phyloP scores from a whole-genome alignment of 192 early-diverging fungal species.

The Fimicolochytrium jonesii region DNA sequence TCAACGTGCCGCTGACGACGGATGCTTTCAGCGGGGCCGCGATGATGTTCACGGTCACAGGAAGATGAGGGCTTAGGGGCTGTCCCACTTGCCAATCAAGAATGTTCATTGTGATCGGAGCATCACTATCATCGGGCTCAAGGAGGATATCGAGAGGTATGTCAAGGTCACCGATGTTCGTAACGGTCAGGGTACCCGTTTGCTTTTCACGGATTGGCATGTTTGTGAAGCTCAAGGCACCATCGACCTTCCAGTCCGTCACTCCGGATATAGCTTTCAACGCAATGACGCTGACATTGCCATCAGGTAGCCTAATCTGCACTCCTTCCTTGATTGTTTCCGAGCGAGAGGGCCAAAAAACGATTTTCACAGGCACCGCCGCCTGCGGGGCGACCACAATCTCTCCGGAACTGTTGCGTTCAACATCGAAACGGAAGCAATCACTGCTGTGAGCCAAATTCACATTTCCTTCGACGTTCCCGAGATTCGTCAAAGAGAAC shows the following conservation, averaged over 20 bases:
- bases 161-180: constrained; percentile 43
- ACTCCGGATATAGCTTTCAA: constrained; percentile 31
- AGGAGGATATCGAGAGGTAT: constrained; percentile 41
- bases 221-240: constrained; percentile 39
- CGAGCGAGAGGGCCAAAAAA: constrained; percentile 28
- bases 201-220: constrained; percentile 49
- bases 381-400: constrained; percentile 30
- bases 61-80: constrained; percentile 18
- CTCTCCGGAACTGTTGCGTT: constrained; percentile 29
- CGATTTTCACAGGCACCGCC: constrained; percentile 27
- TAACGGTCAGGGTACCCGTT: constrained; percentile 27
- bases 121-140: constrained; percentile 23
- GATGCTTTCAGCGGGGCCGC: constrained; percentile 30
- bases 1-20: constrained; percentile 27
- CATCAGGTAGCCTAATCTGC: constrained; percentile 26
- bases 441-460: constrained; percentile 39
- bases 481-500: constrained; percentile 41
- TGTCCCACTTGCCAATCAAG: not conserved
- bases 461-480: constrained; percentile 43
- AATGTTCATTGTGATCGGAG: constrained; percentile 9
- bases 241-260: constrained; percentile 38
- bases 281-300: constrained; percentile 24
- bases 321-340: constrained; percentile 45
- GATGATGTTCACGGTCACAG: constrained; percentile 20
- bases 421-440: constrained; percentile 33